Evolutionary conservation across 441 rosid species (phyloP), one percentile per base, ranked within the genome.

Genomic region (Syzygium malaccense): DNA sequence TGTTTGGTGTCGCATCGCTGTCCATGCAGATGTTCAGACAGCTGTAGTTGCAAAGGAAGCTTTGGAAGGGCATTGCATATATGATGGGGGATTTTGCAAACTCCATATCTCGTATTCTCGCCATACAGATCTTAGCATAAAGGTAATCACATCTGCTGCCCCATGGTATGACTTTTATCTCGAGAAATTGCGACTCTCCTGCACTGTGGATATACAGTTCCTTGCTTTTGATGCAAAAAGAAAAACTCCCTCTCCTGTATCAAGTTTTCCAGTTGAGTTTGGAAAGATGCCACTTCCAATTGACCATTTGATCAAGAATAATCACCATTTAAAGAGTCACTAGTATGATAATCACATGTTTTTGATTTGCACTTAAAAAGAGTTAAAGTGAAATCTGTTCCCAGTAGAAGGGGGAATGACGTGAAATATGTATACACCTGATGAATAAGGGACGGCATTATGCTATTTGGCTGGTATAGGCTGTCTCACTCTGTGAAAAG

Each of bases 61-160:
- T 85, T 91, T 98, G 94, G 99, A 98, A 95, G 99, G 99, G 86
- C 99, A 98, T 87, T 96, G 99, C 93, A 97, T 98, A 60, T 97
- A 98, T 87, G 99, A 96, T 91, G 99, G 99, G 88, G 99, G 99
- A 55, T 98, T 94, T 91, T 97, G 99, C 95, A 97, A 98, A 91
- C 99, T 98, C 90, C 99, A 98, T 92, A 91, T 97, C 32, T 95
- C 99, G 19, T 96, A 95, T 92, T 97, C 99, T 37, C 99, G 99
- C 86, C 99, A 97, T 86, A 96, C 94, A 4, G 99, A 97, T 91
- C 99, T 98, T 89, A 98, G 96, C 92, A 98, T 98, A 78, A 98
- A 98, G 98, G 99, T 96, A 91, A 85, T 37, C 18, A 68, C n/a
- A 41, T 41, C 51, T 41, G 53, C 18, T 75, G 51, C 83, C 51